phyloP scores from a whole-genome alignment of 129 eudicot genomes.

The Scalesia atractyloides region DNA sequence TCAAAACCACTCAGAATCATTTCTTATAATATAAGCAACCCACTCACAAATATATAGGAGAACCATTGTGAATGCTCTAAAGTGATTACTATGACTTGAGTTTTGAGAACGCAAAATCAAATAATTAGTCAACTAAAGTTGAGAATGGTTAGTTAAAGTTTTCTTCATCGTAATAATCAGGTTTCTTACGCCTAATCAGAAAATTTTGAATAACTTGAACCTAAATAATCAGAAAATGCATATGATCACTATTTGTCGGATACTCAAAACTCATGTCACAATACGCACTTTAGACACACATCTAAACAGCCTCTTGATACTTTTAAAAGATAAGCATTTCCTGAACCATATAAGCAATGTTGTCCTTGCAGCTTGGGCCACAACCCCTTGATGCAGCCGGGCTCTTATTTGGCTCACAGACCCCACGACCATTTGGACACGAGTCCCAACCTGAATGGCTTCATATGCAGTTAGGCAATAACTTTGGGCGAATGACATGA shows the following conservation, averaged over 20 bases:
- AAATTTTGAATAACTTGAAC: background rate
- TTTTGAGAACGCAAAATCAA: background rate
- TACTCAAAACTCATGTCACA: background rate
- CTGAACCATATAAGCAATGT: background rate
- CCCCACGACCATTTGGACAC: constrained; percentile 61
- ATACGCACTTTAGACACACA: background rate
- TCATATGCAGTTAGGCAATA: constrained; percentile 85
- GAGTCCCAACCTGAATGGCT: constrained; percentile 84
- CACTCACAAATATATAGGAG: too few relatives aligned
- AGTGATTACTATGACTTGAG: background rate
- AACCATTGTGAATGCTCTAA: background rate
- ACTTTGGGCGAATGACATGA: constrained; percentile 69
- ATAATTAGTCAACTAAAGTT: background rate
- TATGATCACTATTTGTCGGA: constrained; percentile 9
- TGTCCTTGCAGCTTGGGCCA: constrained; percentile 54
- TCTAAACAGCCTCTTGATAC: background rate
- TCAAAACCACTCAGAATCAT: too few relatives aligned
- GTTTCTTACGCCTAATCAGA: background rate
- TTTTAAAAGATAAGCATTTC: background rate
- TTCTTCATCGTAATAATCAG: background rate
- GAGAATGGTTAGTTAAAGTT: background rate
- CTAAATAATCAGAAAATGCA: background rate
- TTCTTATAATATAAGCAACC: too few relatives aligned
- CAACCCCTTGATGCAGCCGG: constrained; percentile 66
- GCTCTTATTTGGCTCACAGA: constrained; percentile 65